phyloP scores from a whole-genome alignment of 805 yeast species.

The Teunomyces pallodes region DNA sequence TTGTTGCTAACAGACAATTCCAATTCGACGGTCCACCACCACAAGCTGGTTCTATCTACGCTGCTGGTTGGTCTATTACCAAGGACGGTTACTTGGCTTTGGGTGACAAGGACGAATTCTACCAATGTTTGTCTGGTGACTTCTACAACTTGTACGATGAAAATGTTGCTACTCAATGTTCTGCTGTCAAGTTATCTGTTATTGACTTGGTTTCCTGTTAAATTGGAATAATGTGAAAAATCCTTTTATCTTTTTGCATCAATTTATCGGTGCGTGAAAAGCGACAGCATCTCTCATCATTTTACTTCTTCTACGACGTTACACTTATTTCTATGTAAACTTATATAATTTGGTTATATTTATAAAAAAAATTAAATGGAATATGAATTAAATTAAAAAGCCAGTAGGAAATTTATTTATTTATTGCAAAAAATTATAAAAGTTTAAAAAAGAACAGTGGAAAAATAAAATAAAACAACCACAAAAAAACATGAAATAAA shows the following conservation, averaged over 20 bases:
- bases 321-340: background rate
- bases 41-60: conserved; percentile 48
- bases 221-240: background rate
- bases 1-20: conserved; percentile 80
- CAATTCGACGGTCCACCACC: conserved; percentile 82
- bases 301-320: conserved; percentile 4
- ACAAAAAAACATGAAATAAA: no score
- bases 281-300: background rate
- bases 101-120: conserved; percentile 60
- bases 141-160: conserved; percentile 79
- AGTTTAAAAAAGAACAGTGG: no score
- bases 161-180: conserved; percentile 53
- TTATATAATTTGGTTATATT: background rate
- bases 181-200: conserved; percentile 54
- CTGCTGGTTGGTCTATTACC: conserved; percentile 28
- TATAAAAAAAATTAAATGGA: background rate
- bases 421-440: background rate
- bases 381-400: background rate
- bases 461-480: no score
- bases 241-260: background rate
- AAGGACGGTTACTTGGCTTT: conserved; percentile 61
- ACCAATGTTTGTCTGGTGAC: conserved; percentile 71
- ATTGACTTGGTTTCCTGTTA: conserved; percentile 59
- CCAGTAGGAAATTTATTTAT: no score
- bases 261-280: background rate